phyloP scores from a whole-genome alignment of 2,329 filamentous ascomycete genomes.

The Aspergillus aculeatus region DNA sequence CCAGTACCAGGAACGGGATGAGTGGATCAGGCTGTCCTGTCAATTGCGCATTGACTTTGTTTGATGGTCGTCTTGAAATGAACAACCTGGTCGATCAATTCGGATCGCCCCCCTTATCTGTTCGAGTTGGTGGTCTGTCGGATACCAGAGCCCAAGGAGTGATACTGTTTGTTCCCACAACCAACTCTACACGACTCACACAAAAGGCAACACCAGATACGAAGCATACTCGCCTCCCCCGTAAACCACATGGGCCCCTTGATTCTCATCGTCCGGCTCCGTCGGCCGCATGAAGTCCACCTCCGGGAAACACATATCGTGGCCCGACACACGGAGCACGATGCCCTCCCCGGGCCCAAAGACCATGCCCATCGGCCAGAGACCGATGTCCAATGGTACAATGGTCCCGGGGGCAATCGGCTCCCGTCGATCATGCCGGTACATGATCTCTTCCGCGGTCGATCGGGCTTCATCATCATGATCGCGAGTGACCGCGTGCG shows the following conservation, averaged over 20 bases:
- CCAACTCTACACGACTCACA: neutral
- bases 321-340: conserved; percentile 21
- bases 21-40: neutral
- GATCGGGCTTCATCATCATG: neutral
- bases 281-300: conserved; percentile 6
- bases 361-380: conserved; percentile 26
- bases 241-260: conserved; percentile 12
- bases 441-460: neutral
- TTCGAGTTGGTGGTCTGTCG: neutral
- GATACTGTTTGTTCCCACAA: too few species aligned
- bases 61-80: neutral
- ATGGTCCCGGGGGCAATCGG: conserved; percentile 11
- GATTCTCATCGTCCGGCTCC: conserved; percentile 13
- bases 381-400: conserved; percentile 17
- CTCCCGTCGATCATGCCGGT: conserved; percentile 9
- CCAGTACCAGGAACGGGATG: neutral
- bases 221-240: conserved; percentile 10
- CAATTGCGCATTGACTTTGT: neutral
- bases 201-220: neutral
- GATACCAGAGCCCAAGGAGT: too few species aligned
- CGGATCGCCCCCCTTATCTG: neutral
- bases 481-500: conserved; percentile 7
- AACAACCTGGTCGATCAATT: neutral
- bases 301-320: conserved; percentile 24
- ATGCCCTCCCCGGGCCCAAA: conserved; percentile 25